phyloP scores from a whole-genome alignment of 139 green algal species.

The Deuterostichococcus epilithicus region DNA sequence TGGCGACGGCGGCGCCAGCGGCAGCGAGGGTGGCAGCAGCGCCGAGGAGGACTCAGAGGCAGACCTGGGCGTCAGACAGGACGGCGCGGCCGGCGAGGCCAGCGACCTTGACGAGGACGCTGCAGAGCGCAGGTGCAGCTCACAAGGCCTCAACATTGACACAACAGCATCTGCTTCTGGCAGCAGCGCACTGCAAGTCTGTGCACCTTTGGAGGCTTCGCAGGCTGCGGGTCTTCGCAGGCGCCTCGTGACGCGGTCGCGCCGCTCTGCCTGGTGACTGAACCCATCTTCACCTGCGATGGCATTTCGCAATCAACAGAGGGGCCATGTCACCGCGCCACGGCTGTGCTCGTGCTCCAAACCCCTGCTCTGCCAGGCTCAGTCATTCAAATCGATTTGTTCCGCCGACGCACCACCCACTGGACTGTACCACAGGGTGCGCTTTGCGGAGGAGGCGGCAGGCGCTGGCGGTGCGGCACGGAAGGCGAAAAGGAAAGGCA shows the following conservation, averaged over 20 bases:
- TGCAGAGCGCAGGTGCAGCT: constrained; percentile 3
- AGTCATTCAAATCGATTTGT: background rate
- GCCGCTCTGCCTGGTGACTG: constrained; percentile 1
- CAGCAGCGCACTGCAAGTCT: background rate
- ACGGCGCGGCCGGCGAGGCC: constrained; percentile 7
- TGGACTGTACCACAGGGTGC: background rate
- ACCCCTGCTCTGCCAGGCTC: background rate
- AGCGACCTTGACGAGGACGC: constrained; percentile 5
- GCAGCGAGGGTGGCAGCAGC: background rate
- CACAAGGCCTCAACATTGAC: too few species aligned
- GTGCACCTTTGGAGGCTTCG: background rate
- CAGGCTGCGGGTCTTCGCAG: background rate
- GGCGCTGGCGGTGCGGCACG: background rate
- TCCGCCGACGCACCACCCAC: too few species aligned
- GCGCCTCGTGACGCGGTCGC: background rate
- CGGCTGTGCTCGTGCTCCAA: background rate
- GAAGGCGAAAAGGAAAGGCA: constrained; percentile 7
- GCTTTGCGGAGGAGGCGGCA: constrained; percentile 3
- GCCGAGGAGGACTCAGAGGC: background rate
- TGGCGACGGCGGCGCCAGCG: background rate
- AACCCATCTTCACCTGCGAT: background rate
- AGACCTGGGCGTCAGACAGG: background rate
- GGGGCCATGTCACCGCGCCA: background rate
- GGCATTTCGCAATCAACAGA: background rate
- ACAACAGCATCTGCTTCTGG: too few species aligned